Evolutionary conservation across 2,329 filamentous ascomycete species (phyloP).

Genomic region (Thielaviopsis musarum): DNA sequence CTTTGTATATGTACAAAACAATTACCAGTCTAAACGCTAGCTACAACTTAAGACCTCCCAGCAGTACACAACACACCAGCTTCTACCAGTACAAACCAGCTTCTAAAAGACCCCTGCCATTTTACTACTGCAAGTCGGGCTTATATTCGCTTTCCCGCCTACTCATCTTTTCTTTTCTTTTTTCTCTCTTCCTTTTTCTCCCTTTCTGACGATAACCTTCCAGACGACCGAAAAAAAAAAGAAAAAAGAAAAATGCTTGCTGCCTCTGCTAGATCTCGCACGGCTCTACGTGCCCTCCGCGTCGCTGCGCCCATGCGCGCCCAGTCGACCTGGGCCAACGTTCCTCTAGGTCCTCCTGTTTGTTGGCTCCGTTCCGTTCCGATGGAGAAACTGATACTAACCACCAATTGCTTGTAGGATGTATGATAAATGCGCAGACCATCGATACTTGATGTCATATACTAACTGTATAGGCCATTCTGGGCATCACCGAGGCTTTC

Average conservation of each 20-base stretch:
- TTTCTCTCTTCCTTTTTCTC: background rate
- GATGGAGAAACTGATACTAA: background rate
- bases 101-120: too few species aligned
- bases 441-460: background rate
- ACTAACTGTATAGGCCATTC: conserved; percentile 45
- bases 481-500: conserved; percentile 96
- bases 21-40: too few species aligned
- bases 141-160: background rate
- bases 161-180: background rate
- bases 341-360: conserved; percentile 88
- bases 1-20: too few species aligned
- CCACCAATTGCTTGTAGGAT: conserved; percentile 8
- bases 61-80: too few species aligned
- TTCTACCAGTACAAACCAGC: too few species aligned
- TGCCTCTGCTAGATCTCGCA: conserved; percentile 24
- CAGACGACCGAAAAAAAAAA: background rate
- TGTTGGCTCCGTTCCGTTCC: conserved; percentile 22
- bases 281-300: conserved; percentile 8
- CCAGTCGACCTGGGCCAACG: conserved; percentile 76
- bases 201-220: conserved; percentile 4
- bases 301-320: conserved; percentile 30
- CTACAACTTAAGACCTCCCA: too few species aligned
- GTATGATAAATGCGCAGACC: background rate
- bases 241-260: conserved; percentile 25
- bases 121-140: too few species aligned